Evolutionary conservation across 176 grass and related monocot genomes (phyloP).

Genomic region (Triticum aestivum): IWGSC_CS_RefSeq_v2.1 NC_057812.1:73203382-73203881

Average conservation of each 20-base stretch:
- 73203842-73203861: too few relatives aligned
- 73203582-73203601: neutral
- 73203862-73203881: too few relatives aligned
- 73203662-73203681: slow-evolving; percentile 10
- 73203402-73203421: neutral
- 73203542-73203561: neutral
- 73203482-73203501: neutral
- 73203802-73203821: neutral
- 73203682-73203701: slow-evolving; percentile 4
- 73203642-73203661: slow-evolving; percentile 45
- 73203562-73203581: slow-evolving; percentile 34
- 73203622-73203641: neutral
- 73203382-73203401: neutral
- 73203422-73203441: neutral
- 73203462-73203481: neutral
- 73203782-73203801: neutral
- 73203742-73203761: neutral
- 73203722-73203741: neutral
- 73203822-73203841: neutral
- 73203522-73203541: slow-evolving; percentile 40
- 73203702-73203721: neutral
- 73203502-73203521: slow-evolving; percentile 24
- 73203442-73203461: neutral
- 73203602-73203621: slow-evolving; percentile 29
- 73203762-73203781: neutral